Conservation (phyloP, 1,139 yeast genomes). For the Hansenula lynferdii region DNA sequence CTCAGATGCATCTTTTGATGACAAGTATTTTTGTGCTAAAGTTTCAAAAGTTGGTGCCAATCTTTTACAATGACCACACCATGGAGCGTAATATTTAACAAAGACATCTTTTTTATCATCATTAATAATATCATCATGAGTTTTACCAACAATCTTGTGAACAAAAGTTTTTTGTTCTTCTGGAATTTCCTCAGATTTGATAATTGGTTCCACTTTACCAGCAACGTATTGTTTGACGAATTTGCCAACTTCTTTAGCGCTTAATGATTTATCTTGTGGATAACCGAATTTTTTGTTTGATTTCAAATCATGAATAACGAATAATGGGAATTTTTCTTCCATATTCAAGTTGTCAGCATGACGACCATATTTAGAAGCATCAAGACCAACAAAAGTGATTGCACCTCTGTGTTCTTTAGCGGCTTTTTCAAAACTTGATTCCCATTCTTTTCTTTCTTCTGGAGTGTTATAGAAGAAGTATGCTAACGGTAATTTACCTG, state of each 20-base stretch:
- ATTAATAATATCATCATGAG: constrained; percentile 64
- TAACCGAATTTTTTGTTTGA: constrained; percentile 74
- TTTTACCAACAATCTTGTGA: constrained; percentile 77
- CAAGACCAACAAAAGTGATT: constrained; percentile 83
- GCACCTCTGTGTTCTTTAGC: constrained; percentile 78
- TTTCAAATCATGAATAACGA: constrained; percentile 75
- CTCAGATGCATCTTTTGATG: constrained; percentile 37
- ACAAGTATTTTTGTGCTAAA: constrained; percentile 63
- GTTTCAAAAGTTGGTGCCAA: constrained; percentile 92
- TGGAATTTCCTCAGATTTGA: constrained; percentile 88
- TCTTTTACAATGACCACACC: constrained; percentile 99
- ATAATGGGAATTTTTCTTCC: constrained; percentile 83
- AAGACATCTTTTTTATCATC: constrained; percentile 79
- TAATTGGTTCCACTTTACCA: constrained; percentile 64
- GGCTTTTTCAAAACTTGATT: constrained; percentile 48
- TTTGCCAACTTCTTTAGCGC: constrained; percentile 42
- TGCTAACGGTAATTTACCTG: constrained; percentile 71
- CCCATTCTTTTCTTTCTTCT: constrained; percentile 59
- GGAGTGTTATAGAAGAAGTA: constrained; percentile 77
- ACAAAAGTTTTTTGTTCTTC: constrained; percentile 73
- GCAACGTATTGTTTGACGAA: constrained; percentile 61
- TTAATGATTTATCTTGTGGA: constrained; percentile 41
- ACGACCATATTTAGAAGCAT: constrained; percentile 75
- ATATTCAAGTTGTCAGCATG: constrained; percentile 89
- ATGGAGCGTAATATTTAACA: constrained; percentile 95